phyloP scores from a whole-genome alignment of 1,139 yeast species.

The Pichia sp. region DNA sequence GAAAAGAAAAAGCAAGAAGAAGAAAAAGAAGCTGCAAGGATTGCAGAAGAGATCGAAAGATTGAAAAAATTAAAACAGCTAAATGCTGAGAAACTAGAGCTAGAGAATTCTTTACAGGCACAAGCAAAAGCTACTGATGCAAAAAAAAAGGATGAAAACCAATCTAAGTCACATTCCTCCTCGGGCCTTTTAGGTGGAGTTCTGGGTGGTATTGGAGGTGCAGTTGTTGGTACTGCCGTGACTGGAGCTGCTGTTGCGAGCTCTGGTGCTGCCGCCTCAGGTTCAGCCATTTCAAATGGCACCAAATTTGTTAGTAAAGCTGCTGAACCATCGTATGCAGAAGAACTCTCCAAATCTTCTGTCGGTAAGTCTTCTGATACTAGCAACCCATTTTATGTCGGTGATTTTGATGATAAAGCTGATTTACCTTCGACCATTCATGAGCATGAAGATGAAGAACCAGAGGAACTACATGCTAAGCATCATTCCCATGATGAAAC shows the following conservation, averaged over 20 bases:
- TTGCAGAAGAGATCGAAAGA: conserved; percentile 8
- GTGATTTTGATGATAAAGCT: conserved; percentile 9
- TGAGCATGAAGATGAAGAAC: conserved; percentile 7
- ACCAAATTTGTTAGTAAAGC: conserved; percentile 6
- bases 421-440: conserved; percentile 13
- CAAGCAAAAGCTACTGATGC: conserved; percentile 3
- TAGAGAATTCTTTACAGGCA: conserved; percentile 5
- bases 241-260: conserved; percentile 7
- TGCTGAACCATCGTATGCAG: conserved; percentile 6
- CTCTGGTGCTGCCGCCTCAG: neutral
- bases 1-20: conserved; percentile 11
- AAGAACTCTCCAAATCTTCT: conserved; percentile 6
- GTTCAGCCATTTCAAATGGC: neutral
- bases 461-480: neutral
- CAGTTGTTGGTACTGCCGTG: conserved; percentile 12
- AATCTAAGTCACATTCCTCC: neutral
- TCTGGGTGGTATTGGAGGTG: conserved; percentile 5
- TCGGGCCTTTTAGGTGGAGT: conserved; percentile 4
- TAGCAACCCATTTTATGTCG: conserved; percentile 11
- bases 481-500: neutral
- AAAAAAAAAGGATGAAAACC: neutral
- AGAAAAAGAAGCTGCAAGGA: conserved; percentile 4
- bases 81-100: conserved; percentile 4
- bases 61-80: conserved; percentile 2
- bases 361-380: conserved; percentile 11